A percentile compares a stretch with the other conserved stretches of the same genome.
Evolutionary conservation across 78 protist species (phyloP).

Genomic region (Emiliania huxleyi): DNA sequence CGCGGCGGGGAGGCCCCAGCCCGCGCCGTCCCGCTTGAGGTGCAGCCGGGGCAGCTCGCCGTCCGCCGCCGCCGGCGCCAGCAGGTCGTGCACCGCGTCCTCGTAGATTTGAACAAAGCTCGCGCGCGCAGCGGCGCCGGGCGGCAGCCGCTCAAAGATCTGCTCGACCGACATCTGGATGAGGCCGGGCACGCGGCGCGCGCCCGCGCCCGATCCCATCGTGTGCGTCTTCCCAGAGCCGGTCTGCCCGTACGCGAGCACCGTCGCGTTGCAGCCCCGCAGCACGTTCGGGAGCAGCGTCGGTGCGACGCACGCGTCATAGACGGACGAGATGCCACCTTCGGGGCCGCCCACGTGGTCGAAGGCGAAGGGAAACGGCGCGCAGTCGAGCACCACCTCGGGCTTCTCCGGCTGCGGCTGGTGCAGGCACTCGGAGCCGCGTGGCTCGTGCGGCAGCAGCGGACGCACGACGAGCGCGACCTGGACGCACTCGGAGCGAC

Average conservation of each 20-base stretch:
- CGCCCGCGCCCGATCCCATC: background rate
- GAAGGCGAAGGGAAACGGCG: background rate
- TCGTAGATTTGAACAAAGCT: background rate
- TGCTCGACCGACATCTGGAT: background rate
- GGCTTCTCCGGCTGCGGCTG: background rate
- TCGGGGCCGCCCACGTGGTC: background rate
- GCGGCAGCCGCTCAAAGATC: background rate
- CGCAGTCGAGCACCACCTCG: background rate
- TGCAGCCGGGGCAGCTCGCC: background rate
- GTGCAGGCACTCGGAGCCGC: background rate
- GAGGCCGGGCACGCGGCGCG: background rate
- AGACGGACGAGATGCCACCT: background rate
- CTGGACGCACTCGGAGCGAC: background rate
- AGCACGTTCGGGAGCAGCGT: background rate
- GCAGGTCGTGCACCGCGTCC: background rate
- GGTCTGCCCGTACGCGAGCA: constrained; percentile 43
- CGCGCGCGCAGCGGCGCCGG: background rate
- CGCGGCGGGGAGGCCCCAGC: background rate
- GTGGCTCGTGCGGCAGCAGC: background rate
- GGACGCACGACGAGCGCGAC: background rate
- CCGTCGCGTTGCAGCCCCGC: background rate
- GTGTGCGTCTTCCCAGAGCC: constrained; percentile 74
- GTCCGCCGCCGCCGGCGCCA: background rate
- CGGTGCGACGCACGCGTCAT: background rate
- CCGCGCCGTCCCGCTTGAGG: background rate